These are phyloP conservation scores for Apiotrichum brassicae DNA, from an alignment of 1,284 basidiomycete genomes.

Conservation along the genomic window DNA sequence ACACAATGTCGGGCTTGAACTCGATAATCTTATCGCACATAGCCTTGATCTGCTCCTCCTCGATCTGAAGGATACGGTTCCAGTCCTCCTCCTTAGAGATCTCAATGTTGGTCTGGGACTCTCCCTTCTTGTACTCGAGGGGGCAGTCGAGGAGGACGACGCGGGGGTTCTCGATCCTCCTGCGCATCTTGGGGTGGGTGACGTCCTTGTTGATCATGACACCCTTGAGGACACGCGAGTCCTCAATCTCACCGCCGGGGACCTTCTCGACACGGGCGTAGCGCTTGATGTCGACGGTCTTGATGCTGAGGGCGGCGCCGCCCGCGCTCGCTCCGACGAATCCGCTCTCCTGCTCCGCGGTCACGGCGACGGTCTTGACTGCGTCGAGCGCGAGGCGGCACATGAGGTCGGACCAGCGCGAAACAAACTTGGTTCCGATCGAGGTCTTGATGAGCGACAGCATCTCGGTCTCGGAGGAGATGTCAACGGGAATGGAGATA, in stretches of 20 bases:
- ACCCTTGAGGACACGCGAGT: conserved; percentile 80
- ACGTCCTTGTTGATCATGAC: conserved; percentile 99
- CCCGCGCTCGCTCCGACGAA: conserved; percentile 46
- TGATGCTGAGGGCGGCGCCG: conserved; percentile 51
- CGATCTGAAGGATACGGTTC: conserved; percentile 86
- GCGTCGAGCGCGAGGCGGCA: conserved; percentile 89
- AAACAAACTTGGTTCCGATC: conserved; percentile 98
- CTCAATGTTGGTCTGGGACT: conserved; percentile 98
- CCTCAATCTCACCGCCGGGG: conserved; percentile 94
- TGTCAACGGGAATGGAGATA: conserved; percentile 87
- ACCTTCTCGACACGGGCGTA: conserved; percentile 97
- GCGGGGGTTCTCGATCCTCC: conserved; percentile 82
- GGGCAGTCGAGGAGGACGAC: conserved; percentile 92
- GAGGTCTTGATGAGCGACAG: conserved; percentile 95
- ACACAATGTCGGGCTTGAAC: conserved; percentile 90
- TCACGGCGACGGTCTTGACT: conserved; percentile 68
- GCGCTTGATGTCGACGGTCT: conserved; percentile 94
- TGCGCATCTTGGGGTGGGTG: conserved; percentile 93
- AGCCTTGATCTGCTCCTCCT: conserved; percentile 92
- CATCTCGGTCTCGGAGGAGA: conserved; percentile 83
- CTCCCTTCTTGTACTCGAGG: conserved; percentile 98
- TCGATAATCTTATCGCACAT: conserved; percentile 83
- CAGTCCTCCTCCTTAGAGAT: conserved; percentile 92
- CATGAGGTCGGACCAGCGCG: conserved; percentile 96
- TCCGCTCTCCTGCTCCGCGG: conserved; percentile 48